Conservation (phyloP, 768 basidiomycete species). For the Thelephora ganbajun region DNA sequence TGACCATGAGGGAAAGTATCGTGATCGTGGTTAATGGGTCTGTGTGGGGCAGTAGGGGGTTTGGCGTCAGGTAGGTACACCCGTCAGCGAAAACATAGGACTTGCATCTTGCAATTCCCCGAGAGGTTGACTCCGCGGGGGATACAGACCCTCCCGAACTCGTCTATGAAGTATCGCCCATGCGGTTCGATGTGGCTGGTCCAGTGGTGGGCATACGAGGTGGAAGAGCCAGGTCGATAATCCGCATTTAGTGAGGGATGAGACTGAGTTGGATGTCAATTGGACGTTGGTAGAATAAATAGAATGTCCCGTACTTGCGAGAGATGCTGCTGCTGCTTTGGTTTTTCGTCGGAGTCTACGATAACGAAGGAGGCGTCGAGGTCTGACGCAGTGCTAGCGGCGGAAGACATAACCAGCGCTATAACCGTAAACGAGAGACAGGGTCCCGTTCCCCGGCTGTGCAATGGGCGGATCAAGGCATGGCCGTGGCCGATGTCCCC, state of each 20-base stretch:
- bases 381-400: not conserved
- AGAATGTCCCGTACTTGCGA: not conserved
- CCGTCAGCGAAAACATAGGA: conserved; percentile 4
- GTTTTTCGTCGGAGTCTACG: conserved; percentile 1
- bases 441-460: too few relatives aligned
- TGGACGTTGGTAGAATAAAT: not conserved
- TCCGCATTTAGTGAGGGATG: conserved; percentile 34
- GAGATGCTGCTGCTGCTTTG: not conserved
- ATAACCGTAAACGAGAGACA: too few relatives aligned
- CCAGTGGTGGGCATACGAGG: conserved; percentile 67
- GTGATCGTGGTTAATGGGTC: conserved; percentile 57
- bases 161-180: conserved; percentile 77
- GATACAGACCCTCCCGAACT: conserved; percentile 63
- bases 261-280: conserved; percentile 6
- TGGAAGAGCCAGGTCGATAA: conserved; percentile 32
- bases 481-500: too few relatives aligned
- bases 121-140: conserved; percentile 80
- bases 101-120: conserved; percentile 72
- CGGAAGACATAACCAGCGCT: too few relatives aligned
- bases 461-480: too few relatives aligned
- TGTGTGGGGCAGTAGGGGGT: conserved; percentile 14
- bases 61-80: conserved; percentile 4
- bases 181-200: conserved; percentile 42
- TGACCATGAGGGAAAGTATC: conserved; percentile 53
- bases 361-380: conserved; percentile 9